These are phyloP conservation scores for Leccinum fibrillosum DNA, from an alignment of 768 basidiomycete genomes.

Conservation along the genomic window DNA sequence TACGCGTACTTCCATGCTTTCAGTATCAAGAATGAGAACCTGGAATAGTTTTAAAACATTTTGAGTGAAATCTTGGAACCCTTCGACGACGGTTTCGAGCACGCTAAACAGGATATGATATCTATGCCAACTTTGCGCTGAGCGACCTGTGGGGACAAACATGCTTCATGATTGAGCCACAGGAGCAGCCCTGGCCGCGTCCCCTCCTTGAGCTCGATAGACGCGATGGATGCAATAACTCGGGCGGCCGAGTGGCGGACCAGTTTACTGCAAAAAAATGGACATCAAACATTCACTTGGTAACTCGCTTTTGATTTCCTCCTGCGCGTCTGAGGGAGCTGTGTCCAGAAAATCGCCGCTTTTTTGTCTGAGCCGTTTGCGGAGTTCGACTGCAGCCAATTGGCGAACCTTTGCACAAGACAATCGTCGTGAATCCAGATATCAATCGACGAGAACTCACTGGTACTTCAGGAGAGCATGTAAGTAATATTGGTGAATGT, in stretches of 20 bases:
- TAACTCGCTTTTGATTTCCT: slow-evolving; percentile 81
- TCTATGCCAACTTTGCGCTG: slow-evolving; percentile 86
- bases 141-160: slow-evolving; percentile 58
- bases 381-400: slow-evolving; percentile 93
- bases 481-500: slow-evolving; percentile 43
- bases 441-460: slow-evolving; percentile 47
- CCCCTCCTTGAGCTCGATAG: slow-evolving; percentile 75
- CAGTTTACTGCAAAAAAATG: slow-evolving; percentile 55
- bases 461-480: slow-evolving; percentile 76
- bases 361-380: slow-evolving; percentile 83
- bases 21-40: slow-evolving; percentile 70
- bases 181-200: slow-evolving; percentile 87
- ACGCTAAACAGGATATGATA: slow-evolving; percentile 83
- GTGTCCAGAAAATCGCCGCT: slow-evolving; percentile 79
- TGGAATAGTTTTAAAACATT: slow-evolving; percentile 80
- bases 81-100: slow-evolving; percentile 87
- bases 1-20: slow-evolving; percentile 86
- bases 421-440: slow-evolving; percentile 7
- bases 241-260: slow-evolving; percentile 93
- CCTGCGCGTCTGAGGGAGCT: slow-evolving; percentile 62
- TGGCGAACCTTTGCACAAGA: slow-evolving; percentile 72
- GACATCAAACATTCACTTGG: slow-evolving; percentile 39
- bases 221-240: slow-evolving; percentile 89
- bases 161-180: slow-evolving; percentile 79
- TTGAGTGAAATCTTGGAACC: slow-evolving; percentile 73